Conservation (phyloP, 2,329 filamentous ascomycete species). For the Hirsutella rhossiliensis region DNA sequence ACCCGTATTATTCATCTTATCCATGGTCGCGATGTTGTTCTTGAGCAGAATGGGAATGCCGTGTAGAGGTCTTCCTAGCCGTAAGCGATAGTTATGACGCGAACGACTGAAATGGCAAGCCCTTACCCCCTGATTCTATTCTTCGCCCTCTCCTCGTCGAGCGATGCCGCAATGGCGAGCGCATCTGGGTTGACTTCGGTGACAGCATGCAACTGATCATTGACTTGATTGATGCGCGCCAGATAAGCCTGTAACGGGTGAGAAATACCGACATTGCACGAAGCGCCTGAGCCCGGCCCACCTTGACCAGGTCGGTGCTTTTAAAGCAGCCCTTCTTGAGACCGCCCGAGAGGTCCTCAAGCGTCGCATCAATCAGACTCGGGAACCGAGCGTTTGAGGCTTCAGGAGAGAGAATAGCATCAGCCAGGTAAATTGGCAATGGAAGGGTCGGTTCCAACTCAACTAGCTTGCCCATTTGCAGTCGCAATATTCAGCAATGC, state of each 20-base stretch:
- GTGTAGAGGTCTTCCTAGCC: conserved; percentile 34
- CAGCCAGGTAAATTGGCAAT: too few relatives aligned
- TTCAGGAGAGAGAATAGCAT: too few relatives aligned
- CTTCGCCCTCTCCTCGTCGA: conserved; percentile 18
- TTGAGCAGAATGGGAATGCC: conserved; percentile 55
- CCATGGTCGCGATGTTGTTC: conserved; percentile 50
- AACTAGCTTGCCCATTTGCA: too few relatives aligned
- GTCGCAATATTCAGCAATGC: too few relatives aligned
- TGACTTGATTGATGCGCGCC: conserved; percentile 13
- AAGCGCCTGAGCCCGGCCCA: conserved; percentile 8
- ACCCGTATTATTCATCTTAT: conserved; percentile 44
- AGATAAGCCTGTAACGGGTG: conserved; percentile 9
- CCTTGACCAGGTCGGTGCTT: conserved; percentile 21
- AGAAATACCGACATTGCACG: neutral
- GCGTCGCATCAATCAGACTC: conserved; percentile 17
- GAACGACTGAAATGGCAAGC: neutral
- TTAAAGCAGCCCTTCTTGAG: conserved; percentile 19
- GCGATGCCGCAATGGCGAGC: conserved; percentile 14
- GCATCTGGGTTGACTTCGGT: conserved; percentile 24
- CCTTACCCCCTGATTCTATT: conserved; percentile 13
- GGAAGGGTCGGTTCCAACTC: too few relatives aligned
- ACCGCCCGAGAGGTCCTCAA: conserved; percentile 19
- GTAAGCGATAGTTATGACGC: neutral
- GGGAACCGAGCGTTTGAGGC: conserved; percentile 16
- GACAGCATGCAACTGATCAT: conserved; percentile 15